A percentile compares a stretch with the other conserved stretches of the same genome.
phyloP scores from a whole-genome alignment of 305 asterid genomes.

The Fraxinus greggii region DNA sequence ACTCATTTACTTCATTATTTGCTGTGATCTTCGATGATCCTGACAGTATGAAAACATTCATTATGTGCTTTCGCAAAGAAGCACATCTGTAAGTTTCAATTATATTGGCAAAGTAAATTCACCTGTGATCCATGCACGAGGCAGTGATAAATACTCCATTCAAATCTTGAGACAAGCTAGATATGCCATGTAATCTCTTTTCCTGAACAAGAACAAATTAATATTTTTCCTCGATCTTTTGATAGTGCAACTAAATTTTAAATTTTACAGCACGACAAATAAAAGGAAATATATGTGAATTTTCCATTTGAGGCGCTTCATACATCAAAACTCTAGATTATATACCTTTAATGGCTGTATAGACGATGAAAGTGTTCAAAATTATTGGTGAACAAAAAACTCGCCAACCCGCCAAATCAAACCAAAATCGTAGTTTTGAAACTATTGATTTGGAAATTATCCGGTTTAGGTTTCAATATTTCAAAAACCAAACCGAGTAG shows the following conservation, averaged over 20 bases:
- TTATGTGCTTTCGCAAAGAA: not conserved
- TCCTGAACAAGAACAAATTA: slow-evolving; percentile 45
- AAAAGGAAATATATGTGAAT: slow-evolving; percentile 1
- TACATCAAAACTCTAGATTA: not conserved
- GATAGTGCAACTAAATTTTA: slow-evolving; percentile 7
- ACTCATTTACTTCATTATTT: not conserved
- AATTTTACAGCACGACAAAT: not conserved
- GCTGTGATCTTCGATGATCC: not conserved
- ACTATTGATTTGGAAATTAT: not conserved
- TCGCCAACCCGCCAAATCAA: not conserved
- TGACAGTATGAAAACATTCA: not conserved
- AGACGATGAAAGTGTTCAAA: not conserved
- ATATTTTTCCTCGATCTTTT: not conserved
- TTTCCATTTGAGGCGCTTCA: not conserved
- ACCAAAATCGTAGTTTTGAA: not conserved
- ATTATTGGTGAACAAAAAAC: not conserved
- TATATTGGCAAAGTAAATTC: slow-evolving; percentile 9
- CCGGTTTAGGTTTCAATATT: not conserved
- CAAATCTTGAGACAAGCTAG: slow-evolving; percentile 86
- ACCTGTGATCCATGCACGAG: slow-evolving; percentile 97
- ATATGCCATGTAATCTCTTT: slow-evolving; percentile 68
- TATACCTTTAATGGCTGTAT: not conserved
- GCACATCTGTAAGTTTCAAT: not conserved
- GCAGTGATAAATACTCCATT: slow-evolving; percentile 82
- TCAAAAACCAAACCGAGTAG: not conserved